These are phyloP conservation scores for Penicillium digitatum DNA, from an alignment of 2,329 filamentous ascomycete genomes.

Conservation along the genomic window DNA sequence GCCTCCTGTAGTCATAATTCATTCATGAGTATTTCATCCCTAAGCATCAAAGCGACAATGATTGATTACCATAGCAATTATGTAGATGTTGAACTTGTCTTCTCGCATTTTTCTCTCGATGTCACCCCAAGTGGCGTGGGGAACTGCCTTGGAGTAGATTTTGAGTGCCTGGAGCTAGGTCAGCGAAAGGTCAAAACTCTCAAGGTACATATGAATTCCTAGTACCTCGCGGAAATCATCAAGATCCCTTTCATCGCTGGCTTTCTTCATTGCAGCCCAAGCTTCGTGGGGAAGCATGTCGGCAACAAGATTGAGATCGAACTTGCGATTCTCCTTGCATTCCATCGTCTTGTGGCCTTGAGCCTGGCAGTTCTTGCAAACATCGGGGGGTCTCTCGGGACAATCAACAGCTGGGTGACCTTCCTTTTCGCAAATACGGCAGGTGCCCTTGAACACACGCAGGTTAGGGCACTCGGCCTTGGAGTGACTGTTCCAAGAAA, in stretches of 20 bases:
- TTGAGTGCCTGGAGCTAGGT: conserved; percentile 40
- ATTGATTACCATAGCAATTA: conserved; percentile 49
- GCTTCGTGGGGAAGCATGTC: conserved; percentile 49
- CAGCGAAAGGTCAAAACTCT: conserved; percentile 1
- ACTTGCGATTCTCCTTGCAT: conserved; percentile 45
- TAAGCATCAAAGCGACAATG: not conserved
- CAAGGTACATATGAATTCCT: not conserved
- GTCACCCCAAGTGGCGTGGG: conserved; percentile 44
- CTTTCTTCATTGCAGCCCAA: conserved; percentile 49
- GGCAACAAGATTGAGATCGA: conserved; percentile 44
- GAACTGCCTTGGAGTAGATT: conserved; percentile 50
- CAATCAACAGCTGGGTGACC: conserved; percentile 46
- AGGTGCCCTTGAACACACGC: conserved; percentile 46
- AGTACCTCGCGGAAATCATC: conserved; percentile 49
- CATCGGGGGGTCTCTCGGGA: conserved; percentile 41
- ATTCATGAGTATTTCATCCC: conserved; percentile 3
- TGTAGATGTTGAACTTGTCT: conserved; percentile 46
- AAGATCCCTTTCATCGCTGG: conserved; percentile 49
- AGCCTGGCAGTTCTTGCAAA: conserved; percentile 47
- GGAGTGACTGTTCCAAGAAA: conserved; percentile 8
- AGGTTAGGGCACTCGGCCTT: conserved; percentile 43
- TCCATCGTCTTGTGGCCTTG: conserved; percentile 46
- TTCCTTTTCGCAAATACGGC: conserved; percentile 45
- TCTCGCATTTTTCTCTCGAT: conserved; percentile 52
- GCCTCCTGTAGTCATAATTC: conserved; percentile 36